A percentile compares a stretch with the other conserved stretches of the same genome.
Evolutionary conservation across 1,284 basidiomycete genomes (phyloP).

Genomic region (Thecaphora frezii): DNA sequence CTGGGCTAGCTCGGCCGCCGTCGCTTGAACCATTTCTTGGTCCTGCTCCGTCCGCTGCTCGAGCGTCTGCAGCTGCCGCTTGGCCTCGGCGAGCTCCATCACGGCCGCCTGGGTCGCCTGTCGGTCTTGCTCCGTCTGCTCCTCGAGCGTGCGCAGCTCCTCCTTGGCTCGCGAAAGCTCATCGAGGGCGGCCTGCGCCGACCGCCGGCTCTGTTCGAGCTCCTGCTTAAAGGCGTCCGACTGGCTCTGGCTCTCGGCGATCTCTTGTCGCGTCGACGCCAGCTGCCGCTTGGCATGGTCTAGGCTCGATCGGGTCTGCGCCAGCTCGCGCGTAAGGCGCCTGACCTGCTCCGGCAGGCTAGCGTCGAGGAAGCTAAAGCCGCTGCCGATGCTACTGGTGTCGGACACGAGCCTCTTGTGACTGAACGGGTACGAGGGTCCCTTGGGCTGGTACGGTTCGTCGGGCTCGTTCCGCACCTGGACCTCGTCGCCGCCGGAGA

Average conservation of each 20-base stretch:
- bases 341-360: constrained; percentile 24
- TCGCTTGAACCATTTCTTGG: no score
- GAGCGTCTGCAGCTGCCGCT: no score
- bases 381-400: constrained; percentile 23
- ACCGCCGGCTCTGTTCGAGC: not conserved
- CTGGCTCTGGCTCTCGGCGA: not conserved
- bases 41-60: no score
- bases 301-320: constrained; percentile 4
- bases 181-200: not conserved
- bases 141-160: not conserved
- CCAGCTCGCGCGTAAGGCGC: constrained; percentile 19
- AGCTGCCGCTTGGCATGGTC: not conserved
- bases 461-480: constrained; percentile 4
- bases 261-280: not conserved
- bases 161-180: not conserved
- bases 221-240: not conserved
- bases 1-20: no score
- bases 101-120: no score
- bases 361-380: constrained; percentile 33
- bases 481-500: constrained; percentile 8
- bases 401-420: constrained; percentile 32
- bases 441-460: constrained; percentile 20
- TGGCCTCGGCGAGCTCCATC: no score
- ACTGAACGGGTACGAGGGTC: constrained; percentile 15
- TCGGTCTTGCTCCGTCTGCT: not conserved